Conservation (phyloP, 2,329 filamentous ascomycete species). For the Chaetothyriales sp. region DNA sequence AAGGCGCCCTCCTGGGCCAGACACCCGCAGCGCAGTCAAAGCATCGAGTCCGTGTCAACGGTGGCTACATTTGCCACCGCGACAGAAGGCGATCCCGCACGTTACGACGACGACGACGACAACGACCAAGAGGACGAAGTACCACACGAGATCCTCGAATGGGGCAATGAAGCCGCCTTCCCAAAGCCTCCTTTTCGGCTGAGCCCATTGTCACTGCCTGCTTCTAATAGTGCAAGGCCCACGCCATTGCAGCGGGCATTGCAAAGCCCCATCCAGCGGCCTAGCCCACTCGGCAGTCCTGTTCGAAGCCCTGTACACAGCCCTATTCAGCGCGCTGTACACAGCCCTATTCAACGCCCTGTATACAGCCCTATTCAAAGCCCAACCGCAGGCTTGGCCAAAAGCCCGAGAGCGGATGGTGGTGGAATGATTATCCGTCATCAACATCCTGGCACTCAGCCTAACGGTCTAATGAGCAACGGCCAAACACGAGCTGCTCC, state of each 20-base stretch:
- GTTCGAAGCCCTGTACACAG: background rate
- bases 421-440: background rate
- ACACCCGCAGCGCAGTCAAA: conserved; percentile 33
- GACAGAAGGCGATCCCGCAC: conserved; percentile 33
- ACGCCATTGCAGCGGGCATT: background rate
- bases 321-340: no score
- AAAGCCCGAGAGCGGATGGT: background rate
- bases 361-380: background rate
- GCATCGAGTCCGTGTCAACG: conserved; percentile 48
- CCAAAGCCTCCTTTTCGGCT: conserved; percentile 4
- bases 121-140: conserved; percentile 28
- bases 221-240: background rate
- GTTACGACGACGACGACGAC: conserved; percentile 22
- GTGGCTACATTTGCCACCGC: conserved; percentile 52
- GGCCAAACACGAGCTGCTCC: background rate
- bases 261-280: background rate
- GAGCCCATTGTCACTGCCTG: background rate
- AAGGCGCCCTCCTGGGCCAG: conserved; percentile 12
- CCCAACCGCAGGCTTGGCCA: background rate
- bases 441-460: background rate
- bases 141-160: conserved; percentile 16
- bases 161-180: conserved; percentile 10
- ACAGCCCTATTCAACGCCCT: no score
- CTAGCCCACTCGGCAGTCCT: background rate
- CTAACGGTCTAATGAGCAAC: background rate